Conservation (phyloP, 2,329 filamentous ascomycete species). For the Phyllosticta citrichinensis region DNA sequence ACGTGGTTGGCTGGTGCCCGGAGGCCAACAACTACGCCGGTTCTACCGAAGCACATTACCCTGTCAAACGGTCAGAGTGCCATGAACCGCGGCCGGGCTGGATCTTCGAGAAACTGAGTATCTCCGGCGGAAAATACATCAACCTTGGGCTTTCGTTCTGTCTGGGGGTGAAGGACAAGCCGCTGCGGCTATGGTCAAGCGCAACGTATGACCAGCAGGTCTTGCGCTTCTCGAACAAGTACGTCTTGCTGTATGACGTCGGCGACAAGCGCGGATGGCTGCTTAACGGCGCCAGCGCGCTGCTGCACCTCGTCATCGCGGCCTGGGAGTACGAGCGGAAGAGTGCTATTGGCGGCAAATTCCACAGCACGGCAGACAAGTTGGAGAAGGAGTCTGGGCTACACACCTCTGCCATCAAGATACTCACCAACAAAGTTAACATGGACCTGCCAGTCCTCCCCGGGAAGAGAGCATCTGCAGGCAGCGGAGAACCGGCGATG, state of each 20-base stretch:
- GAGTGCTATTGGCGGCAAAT: too few relatives aligned
- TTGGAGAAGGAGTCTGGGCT: too few relatives aligned
- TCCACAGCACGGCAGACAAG: too few relatives aligned
- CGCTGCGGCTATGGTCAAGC: not conserved
- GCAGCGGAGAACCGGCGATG: too few relatives aligned
- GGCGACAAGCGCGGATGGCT: conserved; percentile 25
- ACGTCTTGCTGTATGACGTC: conserved; percentile 18
- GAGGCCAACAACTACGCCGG: not conserved
- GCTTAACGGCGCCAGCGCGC: conserved; percentile 25
- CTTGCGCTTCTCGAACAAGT: conserved; percentile 12
- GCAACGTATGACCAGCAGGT: not conserved
- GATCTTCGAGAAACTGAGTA: not conserved
- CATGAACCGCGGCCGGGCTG: not conserved
- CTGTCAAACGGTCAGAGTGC: too few relatives aligned
- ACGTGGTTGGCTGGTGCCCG: not conserved
- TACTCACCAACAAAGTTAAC: not conserved
- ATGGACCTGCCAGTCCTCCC: not conserved
- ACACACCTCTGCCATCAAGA: too few relatives aligned
- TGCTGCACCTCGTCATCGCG: conserved; percentile 25
- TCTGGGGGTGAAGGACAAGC: not conserved
- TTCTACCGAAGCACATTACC: too few relatives aligned
- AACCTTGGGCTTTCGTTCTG: not conserved
- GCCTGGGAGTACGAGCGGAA: too few relatives aligned
- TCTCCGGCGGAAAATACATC: not conserved
- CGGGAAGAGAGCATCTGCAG: too few relatives aligned